These are phyloP conservation scores for Ophiostoma quercus DNA, from an alignment of 2,329 filamentous ascomycete genomes.

Conservation along the genomic window DNA sequence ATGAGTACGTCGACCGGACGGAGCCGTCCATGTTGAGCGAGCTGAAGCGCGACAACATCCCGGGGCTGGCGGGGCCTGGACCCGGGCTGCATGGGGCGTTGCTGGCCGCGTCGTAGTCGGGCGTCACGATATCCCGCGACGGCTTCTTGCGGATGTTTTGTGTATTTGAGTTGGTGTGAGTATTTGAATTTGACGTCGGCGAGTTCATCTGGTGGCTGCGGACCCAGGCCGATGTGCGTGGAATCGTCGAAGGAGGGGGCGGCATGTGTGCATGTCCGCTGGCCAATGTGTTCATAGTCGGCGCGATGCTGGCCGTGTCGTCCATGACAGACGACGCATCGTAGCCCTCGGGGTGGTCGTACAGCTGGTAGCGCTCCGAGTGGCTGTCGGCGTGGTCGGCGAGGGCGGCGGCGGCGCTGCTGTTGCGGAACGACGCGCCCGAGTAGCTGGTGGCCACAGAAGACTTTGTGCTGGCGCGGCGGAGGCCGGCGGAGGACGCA, in stretches of 20 bases:
- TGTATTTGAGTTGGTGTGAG: slow-evolving; percentile 5
- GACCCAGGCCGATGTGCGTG: slow-evolving; percentile 28
- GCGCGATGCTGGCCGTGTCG: not conserved
- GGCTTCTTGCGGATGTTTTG: slow-evolving; percentile 3
- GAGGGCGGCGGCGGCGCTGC: not conserved
- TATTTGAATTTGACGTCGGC: not conserved
- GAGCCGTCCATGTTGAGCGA: slow-evolving; percentile 26
- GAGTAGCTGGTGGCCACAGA: slow-evolving; percentile 20
- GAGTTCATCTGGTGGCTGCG: slow-evolving; percentile 23
- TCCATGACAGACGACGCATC: not conserved
- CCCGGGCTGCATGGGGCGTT: not conserved
- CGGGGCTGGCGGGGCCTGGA: slow-evolving; percentile 14
- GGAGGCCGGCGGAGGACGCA: slow-evolving; percentile 4
- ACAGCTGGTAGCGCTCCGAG: slow-evolving; percentile 21
- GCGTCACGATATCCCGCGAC: slow-evolving; percentile 22
- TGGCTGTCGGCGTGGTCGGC: slow-evolving; percentile 1
- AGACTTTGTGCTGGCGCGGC: slow-evolving; percentile 24
- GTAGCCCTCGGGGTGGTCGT: slow-evolving; percentile 19
- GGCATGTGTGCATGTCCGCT: not conserved
- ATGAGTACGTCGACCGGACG: not conserved
- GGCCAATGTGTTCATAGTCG: not conserved
- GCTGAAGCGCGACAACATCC: slow-evolving; percentile 26
- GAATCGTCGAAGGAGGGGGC: slow-evolving; percentile 16
- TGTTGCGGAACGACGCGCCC: slow-evolving; percentile 10
- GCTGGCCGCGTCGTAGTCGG: slow-evolving; percentile 22